Conservation (phyloP, 2,329 filamentous ascomycete species). For the Penicillium sp. region DNA sequence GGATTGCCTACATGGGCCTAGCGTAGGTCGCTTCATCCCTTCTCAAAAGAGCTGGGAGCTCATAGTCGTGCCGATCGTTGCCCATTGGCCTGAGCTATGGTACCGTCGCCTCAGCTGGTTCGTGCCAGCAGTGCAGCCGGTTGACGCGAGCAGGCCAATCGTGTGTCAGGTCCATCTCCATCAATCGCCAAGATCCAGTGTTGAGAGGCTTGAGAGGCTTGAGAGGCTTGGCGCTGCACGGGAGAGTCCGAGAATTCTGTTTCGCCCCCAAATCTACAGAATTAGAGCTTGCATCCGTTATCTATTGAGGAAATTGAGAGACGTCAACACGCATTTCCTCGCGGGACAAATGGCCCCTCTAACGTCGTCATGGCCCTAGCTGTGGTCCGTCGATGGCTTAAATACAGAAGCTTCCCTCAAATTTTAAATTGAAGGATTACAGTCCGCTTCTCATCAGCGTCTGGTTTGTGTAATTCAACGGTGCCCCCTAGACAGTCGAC, state of each 20-base stretch:
- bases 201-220: neutral
- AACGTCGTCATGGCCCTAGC: neutral
- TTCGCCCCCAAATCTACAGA: neutral
- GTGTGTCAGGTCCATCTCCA: neutral
- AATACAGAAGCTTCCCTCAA: neutral
- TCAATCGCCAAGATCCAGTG: neutral
- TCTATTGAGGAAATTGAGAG: neutral
- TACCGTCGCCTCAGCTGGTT: neutral
- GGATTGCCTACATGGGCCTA: neutral
- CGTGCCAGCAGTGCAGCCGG: neutral
- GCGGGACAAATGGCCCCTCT: neutral
- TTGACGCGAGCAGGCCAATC: neutral
- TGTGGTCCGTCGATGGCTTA: neutral
- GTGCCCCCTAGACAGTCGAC: neutral
- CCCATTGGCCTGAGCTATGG: neutral
- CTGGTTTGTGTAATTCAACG: too few species aligned
- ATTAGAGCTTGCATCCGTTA: neutral
- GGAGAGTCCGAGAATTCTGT: neutral
- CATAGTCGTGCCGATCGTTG: neutral
- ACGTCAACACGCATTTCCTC: neutral
- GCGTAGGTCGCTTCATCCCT: neutral
- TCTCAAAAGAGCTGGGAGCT: neutral
- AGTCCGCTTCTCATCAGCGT: too few species aligned
- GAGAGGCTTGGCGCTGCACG: too few species aligned
- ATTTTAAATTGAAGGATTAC: neutral